phyloP scores from a whole-genome alignment of 192 early-diverging fungal species.

The Coemansia sp. region DNA sequence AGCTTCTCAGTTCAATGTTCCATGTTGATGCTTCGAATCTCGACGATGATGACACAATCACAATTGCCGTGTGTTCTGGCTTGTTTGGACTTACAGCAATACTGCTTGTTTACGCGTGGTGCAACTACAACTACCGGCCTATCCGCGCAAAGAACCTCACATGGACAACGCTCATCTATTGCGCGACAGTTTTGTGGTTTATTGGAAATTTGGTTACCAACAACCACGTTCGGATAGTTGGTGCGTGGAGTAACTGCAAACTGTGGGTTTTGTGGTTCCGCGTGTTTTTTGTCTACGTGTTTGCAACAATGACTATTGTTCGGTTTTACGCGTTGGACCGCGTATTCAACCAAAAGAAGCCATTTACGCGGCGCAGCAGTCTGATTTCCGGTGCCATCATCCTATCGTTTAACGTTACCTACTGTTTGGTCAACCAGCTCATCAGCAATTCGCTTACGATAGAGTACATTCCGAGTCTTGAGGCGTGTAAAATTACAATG shows the following conservation, averaged over 20 bases:
- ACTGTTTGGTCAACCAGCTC: conserved; percentile 20
- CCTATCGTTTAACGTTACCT: conserved; percentile 19
- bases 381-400: conserved; percentile 12
- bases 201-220: conserved; percentile 32
- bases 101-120: conserved; percentile 31
- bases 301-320: conserved; percentile 30
- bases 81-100: conserved; percentile 26
- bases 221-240: conserved; percentile 24
- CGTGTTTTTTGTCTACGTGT: conserved; percentile 28
- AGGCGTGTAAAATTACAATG: conserved; percentile 24
- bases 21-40: background rate
- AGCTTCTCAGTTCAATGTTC: background rate
- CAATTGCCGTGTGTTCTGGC: conserved; percentile 15
- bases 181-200: conserved; percentile 40
- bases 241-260: conserved; percentile 28
- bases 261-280: conserved; percentile 49
- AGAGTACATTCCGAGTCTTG: conserved; percentile 5
- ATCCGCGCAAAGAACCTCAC: conserved; percentile 47
- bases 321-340: conserved; percentile 46
- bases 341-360: background rate
- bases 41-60: conserved; percentile 14
- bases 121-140: conserved; percentile 35
- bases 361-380: conserved; percentile 20
- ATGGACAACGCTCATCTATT: conserved; percentile 33
- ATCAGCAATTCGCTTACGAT: conserved; percentile 14